Percentiles rank a stretch among this genome's conserved stretches.
These are phyloP conservation scores for Solanum virginianum DNA, from an alignment of 257 asterid species.

Conservation along the genomic window DNA sequence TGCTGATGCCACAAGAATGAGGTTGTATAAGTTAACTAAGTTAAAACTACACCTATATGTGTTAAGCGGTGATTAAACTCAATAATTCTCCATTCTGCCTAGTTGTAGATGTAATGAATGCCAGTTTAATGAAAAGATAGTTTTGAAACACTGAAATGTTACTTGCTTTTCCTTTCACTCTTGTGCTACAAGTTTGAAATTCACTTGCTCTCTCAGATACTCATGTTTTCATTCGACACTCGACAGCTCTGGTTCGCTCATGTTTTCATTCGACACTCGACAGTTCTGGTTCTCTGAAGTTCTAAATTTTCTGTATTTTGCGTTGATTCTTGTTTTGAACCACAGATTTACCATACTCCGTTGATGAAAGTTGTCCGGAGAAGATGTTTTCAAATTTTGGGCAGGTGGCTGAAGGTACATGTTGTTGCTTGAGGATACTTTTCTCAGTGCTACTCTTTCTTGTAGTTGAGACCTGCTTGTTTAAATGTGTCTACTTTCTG, in stretches of 20 bases:
- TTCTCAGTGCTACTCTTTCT: not conserved
- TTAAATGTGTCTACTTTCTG: not conserved
- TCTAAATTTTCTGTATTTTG: not conserved
- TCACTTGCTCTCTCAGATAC: not conserved
- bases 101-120: no score
- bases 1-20: not conserved
- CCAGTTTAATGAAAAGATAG: not conserved
- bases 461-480: not conserved
- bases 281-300: not conserved
- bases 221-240: no score
- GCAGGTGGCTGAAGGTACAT: slow-evolving; percentile 49
- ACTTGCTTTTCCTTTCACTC: no score
- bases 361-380: slow-evolving; percentile 27
- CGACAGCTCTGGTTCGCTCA: not conserved
- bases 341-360: slow-evolving; percentile 44
- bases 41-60: not conserved
- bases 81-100: no score
- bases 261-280: not conserved
- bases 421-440: not conserved
- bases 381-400: slow-evolving; percentile 53
- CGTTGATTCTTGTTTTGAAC: not conserved
- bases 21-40: not conserved
- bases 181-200: not conserved
- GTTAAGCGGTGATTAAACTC: no score
- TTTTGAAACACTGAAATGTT: no score